Base-by-base conservation (phyloP, 2,329 filamentous ascomycete genomes). In the Aspergillus fumigatiaffinis region DNA sequence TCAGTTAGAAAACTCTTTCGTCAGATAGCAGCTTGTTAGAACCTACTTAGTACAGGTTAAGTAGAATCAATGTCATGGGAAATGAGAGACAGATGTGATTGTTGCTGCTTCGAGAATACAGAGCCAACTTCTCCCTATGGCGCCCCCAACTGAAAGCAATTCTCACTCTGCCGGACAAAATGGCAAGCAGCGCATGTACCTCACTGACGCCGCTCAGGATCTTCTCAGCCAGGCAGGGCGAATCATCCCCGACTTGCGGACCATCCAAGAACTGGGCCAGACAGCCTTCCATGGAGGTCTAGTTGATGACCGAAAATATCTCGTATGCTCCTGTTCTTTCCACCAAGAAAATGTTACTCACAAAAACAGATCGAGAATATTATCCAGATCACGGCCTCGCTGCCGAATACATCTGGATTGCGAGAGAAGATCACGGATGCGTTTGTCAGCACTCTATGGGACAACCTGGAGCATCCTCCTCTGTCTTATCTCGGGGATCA, bases 271-370 rank as follows among this genome's bases (percentile, higher is more conserved):
- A 7, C 10, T 60, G 3, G 48, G 29, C 4, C 52, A 49, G 12
- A 54, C 58, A 1, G 47, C 51, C 4, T 32, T 55, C 8, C 21
- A 47, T 14, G 55, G 58, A 17, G 58, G 56, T 2, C n/a, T 58
- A 29, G 52, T 60, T n/a, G 58, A 60, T 41, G 58, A 60, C 20
- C 35, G 29, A 35, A 51, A 56, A 5, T 60, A 58, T 23, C 55
- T 60, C 7, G 58, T 60, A 53, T n/a, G 54, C 10, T 17, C 10
- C 23, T 21, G 17, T n/a, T n/a, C n/a, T n/a, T n/a, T n/a, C n/a
- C n/a, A n/a, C n/a, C n/a, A n/a, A n/a, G n/a, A n/a, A n/a, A n/a
- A n/a, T n/a, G n/a, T n/a, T n/a, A n/a, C n/a, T n/a, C 4, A 55
- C 32, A 28, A 3, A 10, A 12, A 49, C 32, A 56, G 54, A 50